Conservation (phyloP, 306 rosid species). For the Cucurbita argyrosperma region DNA sequence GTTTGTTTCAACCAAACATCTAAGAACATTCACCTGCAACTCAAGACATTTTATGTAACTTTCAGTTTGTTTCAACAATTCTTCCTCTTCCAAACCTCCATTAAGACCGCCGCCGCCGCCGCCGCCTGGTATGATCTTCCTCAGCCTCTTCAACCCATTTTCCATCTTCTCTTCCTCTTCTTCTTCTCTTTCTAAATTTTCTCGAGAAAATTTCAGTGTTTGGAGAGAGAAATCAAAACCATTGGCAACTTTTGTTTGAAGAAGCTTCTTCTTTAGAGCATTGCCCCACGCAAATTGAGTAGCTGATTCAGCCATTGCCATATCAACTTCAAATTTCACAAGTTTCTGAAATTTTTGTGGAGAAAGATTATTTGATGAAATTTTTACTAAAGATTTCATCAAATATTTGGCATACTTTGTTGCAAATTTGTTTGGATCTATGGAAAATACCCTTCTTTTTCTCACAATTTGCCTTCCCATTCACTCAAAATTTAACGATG, state of each 20-base stretch:
- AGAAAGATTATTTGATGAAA: not conserved
- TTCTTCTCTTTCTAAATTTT: not conserved
- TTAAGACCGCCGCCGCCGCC: slow-evolving; percentile 20
- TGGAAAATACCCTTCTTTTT: slow-evolving; percentile 33
- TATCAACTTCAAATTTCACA: slow-evolving; percentile 44
- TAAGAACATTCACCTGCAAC: slow-evolving; percentile 56
- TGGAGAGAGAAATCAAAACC: not conserved
- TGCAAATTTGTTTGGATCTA: slow-evolving; percentile 36
- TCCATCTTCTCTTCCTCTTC: not conserved
- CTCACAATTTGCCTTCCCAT: slow-evolving; percentile 14
- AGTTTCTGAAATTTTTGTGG: slow-evolving; percentile 6
- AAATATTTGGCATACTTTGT: slow-evolving; percentile 37
- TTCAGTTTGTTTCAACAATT: slow-evolving; percentile 30
- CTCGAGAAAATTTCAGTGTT: not conserved
- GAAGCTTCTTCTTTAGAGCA: slow-evolving; percentile 38
- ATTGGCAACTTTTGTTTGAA: slow-evolving; percentile 11
- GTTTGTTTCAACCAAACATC: slow-evolving; percentile 21
- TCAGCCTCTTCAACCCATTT: not conserved
- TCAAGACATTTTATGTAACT: slow-evolving; percentile 53
- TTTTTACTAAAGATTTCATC: slow-evolving; percentile 29
- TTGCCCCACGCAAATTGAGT: slow-evolving; percentile 48
- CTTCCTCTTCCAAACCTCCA: slow-evolving; percentile 22
- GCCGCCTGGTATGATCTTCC: slow-evolving; percentile 40
- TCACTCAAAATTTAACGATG: not conserved
- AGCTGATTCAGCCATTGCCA: slow-evolving; percentile 59